Evolutionary conservation across 257 asterid species (phyloP), one percentile per base, ranked within the genome.

Genomic region (Petrea volubilis): DNA sequence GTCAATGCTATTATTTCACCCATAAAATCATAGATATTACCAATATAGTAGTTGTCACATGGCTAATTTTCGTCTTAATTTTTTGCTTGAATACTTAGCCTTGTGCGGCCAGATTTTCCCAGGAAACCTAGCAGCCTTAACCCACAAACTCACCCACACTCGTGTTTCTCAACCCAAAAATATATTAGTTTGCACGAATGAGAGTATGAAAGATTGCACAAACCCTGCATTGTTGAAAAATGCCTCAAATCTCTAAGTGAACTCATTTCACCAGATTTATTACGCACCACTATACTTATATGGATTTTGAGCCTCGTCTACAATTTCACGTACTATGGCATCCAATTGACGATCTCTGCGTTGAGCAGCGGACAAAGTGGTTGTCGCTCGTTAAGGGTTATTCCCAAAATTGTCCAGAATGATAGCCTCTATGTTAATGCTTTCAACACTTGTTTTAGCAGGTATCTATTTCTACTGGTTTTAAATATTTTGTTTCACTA

Each of bases 281-380:
- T 71, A 60, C 27, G 67, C 53, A 79, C 83, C 7, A 74, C 83
- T 18, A 59, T 79, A 57, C 80, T 79, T 5, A 27, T 71, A 65
- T 68, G 71, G 75, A 41, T 75, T 43, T 33, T 75, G 71, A 51
- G 59, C 25, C 70, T 79, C 10, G 80, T 74, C 13, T 74, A 17
- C 43, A 58, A 74, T 1, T 71, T 71, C 51, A 67, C 80, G 11
- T 79, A 57, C 50, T 79, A 79, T 8, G 83, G 83, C 14, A 49
- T 79, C 27, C 71, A 74, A 18, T 18, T 79, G 38, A 21, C 70
- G 78, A 79, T 52, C 24, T 70, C 83, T 8, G 47, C 77, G 17
- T 27, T 77, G 60, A 71, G 71, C 78, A 66, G 81, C 27, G 74
- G 55, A 59, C 70, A 53, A 12, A 65, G 9, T 38, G 66, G 10